Conservation (phyloP, 2,329 filamentous ascomycete species). For the Kalaharituber pfeilii region DNA sequence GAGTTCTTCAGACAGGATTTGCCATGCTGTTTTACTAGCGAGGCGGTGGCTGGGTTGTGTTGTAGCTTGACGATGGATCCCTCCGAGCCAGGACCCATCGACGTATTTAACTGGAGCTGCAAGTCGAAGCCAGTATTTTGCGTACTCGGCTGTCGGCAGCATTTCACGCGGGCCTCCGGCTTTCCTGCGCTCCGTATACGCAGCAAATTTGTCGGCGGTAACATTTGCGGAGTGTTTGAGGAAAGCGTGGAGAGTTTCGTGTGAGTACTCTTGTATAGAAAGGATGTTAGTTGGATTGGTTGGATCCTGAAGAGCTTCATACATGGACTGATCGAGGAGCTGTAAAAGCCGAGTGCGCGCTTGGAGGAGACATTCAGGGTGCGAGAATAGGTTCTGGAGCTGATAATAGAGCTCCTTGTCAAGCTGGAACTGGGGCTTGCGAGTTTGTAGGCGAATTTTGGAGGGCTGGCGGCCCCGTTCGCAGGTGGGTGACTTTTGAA, state of each 20-base stretch:
- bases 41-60: conserved; percentile 29
- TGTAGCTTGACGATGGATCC: conserved; percentile 29
- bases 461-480: not conserved
- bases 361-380: conserved; percentile 25
- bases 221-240: conserved; percentile 24
- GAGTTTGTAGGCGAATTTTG: not conserved
- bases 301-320: conserved; percentile 16
- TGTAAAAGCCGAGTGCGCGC: conserved; percentile 26
- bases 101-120: conserved; percentile 32
- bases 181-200: conserved; percentile 26
- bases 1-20: conserved; percentile 35
- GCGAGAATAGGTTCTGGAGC: conserved; percentile 29
- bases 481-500: no score
- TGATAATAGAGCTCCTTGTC: conserved; percentile 26
- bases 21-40: conserved; percentile 33
- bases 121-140: conserved; percentile 29
- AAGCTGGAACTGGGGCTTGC: conserved; percentile 1
- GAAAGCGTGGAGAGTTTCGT: conserved; percentile 23
- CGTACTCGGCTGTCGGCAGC: conserved; percentile 26
- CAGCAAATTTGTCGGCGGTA: conserved; percentile 25
- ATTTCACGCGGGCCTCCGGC: conserved; percentile 27
- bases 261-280: conserved; percentile 24
- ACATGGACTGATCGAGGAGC: conserved; percentile 26
- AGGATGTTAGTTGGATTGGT: conserved; percentile 23
- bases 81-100: conserved; percentile 35